Percentiles rank a stretch among this genome's conserved stretches.
Evolutionary conservation across 78 protist species (phyloP).

Genomic region (Mantamonas sphyraenae): DNA sequence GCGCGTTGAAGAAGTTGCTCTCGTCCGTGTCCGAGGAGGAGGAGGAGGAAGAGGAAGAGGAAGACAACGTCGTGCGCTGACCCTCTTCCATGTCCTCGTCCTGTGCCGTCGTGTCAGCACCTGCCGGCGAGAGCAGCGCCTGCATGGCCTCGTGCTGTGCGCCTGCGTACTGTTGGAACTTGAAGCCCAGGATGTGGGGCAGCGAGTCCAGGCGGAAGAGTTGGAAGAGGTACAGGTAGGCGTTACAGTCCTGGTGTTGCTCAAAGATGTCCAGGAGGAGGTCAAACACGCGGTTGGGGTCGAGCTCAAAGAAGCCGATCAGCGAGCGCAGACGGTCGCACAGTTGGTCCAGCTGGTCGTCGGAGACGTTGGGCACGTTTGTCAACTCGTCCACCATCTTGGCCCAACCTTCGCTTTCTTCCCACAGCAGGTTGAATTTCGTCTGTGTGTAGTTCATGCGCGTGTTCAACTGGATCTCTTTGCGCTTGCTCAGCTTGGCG

Average conservation of each 20-base stretch:
- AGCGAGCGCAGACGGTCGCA: not conserved
- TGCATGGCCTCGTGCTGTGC: no score
- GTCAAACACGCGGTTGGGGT: slow-evolving; percentile 58
- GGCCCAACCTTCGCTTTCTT: slow-evolving; percentile 51
- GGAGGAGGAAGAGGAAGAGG: no score
- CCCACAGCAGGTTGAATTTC: slow-evolving; percentile 52
- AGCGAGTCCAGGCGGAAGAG: not conserved
- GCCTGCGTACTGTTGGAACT: slow-evolving; percentile 1
- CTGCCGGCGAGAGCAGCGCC: no score
- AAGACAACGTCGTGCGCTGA: no score
- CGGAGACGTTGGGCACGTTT: not conserved
- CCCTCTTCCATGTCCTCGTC: no score
- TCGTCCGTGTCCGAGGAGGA: no score
- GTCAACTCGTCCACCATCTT: slow-evolving; percentile 16
- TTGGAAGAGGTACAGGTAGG: not conserved
- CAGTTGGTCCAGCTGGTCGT: not conserved
- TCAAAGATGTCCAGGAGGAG: slow-evolving; percentile 24
- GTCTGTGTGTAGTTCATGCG: slow-evolving; percentile 7
- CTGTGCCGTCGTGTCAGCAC: not conserved
- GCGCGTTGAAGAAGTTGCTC: no score
- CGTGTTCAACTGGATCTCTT: not conserved
- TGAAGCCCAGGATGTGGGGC: slow-evolving; percentile 32
- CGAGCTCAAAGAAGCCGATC: slow-evolving; percentile 39
- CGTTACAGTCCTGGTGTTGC: not conserved
- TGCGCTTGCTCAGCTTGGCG: no score